Percentiles rank a stretch among this genome's conserved stretches.
These are phyloP conservation scores for Coemansia sp. DNA, from an alignment of 192 early-diverging fungal species.

Conservation along the genomic window DNA sequence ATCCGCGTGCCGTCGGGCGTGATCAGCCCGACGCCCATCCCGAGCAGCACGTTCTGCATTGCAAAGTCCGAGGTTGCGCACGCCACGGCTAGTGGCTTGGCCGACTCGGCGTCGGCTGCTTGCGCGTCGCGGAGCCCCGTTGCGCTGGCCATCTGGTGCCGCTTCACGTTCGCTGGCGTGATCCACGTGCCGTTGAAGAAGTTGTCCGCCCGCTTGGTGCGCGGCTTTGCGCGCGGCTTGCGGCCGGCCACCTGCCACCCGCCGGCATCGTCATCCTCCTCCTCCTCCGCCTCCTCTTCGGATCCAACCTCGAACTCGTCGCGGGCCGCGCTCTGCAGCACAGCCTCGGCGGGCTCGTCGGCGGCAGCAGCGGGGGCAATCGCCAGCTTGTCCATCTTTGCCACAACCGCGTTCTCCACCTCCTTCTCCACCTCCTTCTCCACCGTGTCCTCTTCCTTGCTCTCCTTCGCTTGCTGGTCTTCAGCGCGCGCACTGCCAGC, in stretches of 20 bases:
- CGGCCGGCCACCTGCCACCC: slow-evolving; percentile 55
- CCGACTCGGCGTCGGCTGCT: slow-evolving; percentile 16
- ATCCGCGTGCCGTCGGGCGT: slow-evolving; percentile 83
- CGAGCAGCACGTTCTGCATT: slow-evolving; percentile 95
- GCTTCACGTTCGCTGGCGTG: slow-evolving; percentile 83
- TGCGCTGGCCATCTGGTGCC: slow-evolving; percentile 62
- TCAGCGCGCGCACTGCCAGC: slow-evolving; percentile 23
- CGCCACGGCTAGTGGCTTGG: slow-evolving; percentile 65
- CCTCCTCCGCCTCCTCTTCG: slow-evolving; percentile 20
- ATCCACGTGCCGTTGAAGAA: slow-evolving; percentile 86
- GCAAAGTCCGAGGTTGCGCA: slow-evolving; percentile 93
- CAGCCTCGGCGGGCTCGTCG: background rate
- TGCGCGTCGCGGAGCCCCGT: slow-evolving; percentile 53
- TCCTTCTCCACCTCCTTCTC: no score
- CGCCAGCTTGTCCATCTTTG: slow-evolving; percentile 15
- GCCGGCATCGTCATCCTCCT: slow-evolving; percentile 54
- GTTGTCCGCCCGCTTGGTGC: slow-evolving; percentile 48
- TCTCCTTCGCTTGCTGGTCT: no score
- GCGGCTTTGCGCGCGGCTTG: slow-evolving; percentile 28
- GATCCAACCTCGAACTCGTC: slow-evolving; percentile 19
- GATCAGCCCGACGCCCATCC: slow-evolving; percentile 86
- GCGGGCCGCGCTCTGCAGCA: slow-evolving; percentile 11
- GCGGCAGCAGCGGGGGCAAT: background rate
- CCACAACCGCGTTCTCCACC: background rate
- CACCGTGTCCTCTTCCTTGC: no score